Evolutionary conservation across 2,329 filamentous ascomycete species (phyloP).

Genomic region (Xylaria hypoxylon): DNA sequence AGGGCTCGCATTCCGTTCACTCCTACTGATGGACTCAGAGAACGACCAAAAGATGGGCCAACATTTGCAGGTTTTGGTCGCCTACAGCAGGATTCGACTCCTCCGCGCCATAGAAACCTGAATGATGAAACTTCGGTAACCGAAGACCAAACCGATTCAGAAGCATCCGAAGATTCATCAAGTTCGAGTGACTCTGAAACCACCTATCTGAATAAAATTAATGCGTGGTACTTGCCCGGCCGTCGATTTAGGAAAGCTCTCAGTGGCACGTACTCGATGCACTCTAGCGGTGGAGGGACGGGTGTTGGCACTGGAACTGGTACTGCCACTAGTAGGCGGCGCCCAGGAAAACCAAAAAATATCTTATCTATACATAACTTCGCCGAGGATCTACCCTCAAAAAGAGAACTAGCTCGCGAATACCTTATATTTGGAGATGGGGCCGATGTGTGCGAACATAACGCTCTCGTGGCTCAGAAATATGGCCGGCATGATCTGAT

Average conservation of each 20-base stretch:
- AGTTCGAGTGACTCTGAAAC: slow-evolving; percentile 72
- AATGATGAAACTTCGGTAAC: slow-evolving; percentile 64
- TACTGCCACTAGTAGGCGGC: slow-evolving; percentile 63
- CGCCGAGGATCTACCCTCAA: slow-evolving; percentile 79
- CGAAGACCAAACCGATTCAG: slow-evolving; percentile 64
- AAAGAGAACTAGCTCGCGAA: slow-evolving; percentile 77
- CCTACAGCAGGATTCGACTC: slow-evolving; percentile 63
- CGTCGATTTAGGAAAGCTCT: slow-evolving; percentile 66
- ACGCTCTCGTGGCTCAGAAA: slow-evolving; percentile 80
- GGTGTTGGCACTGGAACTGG: slow-evolving; percentile 69
- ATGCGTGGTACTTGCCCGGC: slow-evolving; percentile 66
- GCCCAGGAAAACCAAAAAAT: slow-evolving; percentile 69
- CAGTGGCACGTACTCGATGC: slow-evolving; percentile 68
- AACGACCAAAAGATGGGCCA: slow-evolving; percentile 65
- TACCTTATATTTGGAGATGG: slow-evolving; percentile 89
- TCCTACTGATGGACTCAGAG: slow-evolving; percentile 58
- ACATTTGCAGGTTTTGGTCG: slow-evolving; percentile 69
- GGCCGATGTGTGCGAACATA: slow-evolving; percentile 84
- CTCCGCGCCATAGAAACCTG: slow-evolving; percentile 58
- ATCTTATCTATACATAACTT: slow-evolving; percentile 79
- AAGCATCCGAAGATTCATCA: slow-evolving; percentile 61
- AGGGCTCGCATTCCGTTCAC: slow-evolving; percentile 64
- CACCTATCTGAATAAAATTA: slow-evolving; percentile 70
- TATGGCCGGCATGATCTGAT: slow-evolving; percentile 78
- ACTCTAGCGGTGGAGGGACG: slow-evolving; percentile 70